Conservation (phyloP, 2,329 filamentous ascomycete genomes). For the Myotisia sp. region DNA sequence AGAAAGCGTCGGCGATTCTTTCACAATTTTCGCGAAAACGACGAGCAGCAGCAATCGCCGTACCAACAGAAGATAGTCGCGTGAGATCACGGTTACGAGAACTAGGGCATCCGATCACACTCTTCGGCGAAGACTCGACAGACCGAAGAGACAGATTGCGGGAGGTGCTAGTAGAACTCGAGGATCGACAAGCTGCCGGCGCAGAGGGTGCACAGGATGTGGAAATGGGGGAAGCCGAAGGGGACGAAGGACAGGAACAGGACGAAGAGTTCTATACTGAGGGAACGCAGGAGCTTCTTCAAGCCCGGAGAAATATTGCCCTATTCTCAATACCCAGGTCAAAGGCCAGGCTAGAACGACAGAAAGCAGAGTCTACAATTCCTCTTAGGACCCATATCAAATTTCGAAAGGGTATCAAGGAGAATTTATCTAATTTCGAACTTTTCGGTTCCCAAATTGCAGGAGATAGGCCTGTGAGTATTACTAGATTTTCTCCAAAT, state of each 20-base stretch:
- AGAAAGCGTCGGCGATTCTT: constrained; percentile 72
- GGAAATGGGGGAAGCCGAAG: constrained; percentile 39
- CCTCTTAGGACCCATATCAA: constrained; percentile 81
- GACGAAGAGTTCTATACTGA: constrained; percentile 94
- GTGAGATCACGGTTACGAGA: constrained; percentile 70
- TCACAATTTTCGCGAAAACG: constrained; percentile 85
- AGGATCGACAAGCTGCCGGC: constrained; percentile 43
- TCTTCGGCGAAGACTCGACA: constrained; percentile 79
- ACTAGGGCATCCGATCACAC: constrained; percentile 80
- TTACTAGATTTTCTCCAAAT: constrained; percentile 78
- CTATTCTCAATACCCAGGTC: constrained; percentile 71
- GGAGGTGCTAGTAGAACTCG: constrained; percentile 60
- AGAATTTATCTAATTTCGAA: constrained; percentile 67
- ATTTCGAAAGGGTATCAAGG: constrained; percentile 78
- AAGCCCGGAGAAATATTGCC: constrained; percentile 66
- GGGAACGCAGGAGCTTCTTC: constrained; percentile 58
- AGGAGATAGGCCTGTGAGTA: constrained; percentile 78
- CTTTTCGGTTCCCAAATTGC: constrained; percentile 88
- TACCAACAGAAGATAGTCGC: constrained; percentile 83
- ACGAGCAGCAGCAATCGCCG: constrained; percentile 72
- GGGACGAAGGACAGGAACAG: constrained; percentile 51
- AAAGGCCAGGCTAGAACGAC: constrained; percentile 59
- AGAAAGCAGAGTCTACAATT: constrained; percentile 69
- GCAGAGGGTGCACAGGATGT: constrained; percentile 42
- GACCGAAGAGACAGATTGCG: constrained; percentile 79